Percentiles rank a stretch among this genome's conserved stretches.
These are phyloP conservation scores for Ascochyta clinopodiicola DNA, from an alignment of 2,329 filamentous ascomycete species.

Conservation along the genomic window DNA sequence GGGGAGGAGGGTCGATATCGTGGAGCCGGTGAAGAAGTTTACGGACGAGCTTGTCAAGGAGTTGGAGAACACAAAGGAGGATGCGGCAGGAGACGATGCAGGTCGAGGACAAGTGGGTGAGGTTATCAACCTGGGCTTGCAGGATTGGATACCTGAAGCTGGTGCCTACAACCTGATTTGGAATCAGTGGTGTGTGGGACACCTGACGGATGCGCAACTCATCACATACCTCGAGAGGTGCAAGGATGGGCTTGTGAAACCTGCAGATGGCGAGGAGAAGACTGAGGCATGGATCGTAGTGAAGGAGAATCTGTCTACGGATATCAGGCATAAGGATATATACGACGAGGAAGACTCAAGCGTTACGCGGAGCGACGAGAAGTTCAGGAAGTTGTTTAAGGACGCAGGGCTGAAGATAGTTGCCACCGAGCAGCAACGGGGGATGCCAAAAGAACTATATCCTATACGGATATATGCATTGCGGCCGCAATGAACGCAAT, in stretches of 20 bases:
- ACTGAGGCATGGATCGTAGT: slow-evolving; percentile 67
- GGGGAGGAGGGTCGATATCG: slow-evolving; percentile 76
- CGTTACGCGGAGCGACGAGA: slow-evolving; percentile 77
- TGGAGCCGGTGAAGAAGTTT: slow-evolving; percentile 87
- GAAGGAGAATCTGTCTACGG: slow-evolving; percentile 78
- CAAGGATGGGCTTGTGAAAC: slow-evolving; percentile 53
- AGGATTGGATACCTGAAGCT: slow-evolving; percentile 66
- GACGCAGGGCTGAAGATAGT: slow-evolving; percentile 69
- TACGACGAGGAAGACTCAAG: slow-evolving; percentile 79
- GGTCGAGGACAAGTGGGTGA: slow-evolving; percentile 61
- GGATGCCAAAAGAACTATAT: slow-evolving; percentile 72
- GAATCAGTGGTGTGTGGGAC: slow-evolving; percentile 89
- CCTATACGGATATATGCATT: slow-evolving; percentile 82
- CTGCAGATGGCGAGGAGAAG: slow-evolving; percentile 38
- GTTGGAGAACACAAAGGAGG: slow-evolving; percentile 28
- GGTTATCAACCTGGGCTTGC: slow-evolving; percentile 75
- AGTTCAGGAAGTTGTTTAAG: slow-evolving; percentile 73
- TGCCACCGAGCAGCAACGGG: slow-evolving; percentile 53
- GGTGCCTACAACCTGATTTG: slow-evolving; percentile 79
- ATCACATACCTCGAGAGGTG: slow-evolving; percentile 71
- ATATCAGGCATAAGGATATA: slow-evolving; percentile 64
- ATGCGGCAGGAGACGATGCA: slow-evolving; percentile 28
- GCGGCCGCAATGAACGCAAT: slow-evolving; percentile 54
- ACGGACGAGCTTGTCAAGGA: slow-evolving; percentile 63
- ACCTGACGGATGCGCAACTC: slow-evolving; percentile 78